phyloP scores from a whole-genome alignment of 192 early-diverging fungal genomes.

The Entomortierella lignicola region DNA sequence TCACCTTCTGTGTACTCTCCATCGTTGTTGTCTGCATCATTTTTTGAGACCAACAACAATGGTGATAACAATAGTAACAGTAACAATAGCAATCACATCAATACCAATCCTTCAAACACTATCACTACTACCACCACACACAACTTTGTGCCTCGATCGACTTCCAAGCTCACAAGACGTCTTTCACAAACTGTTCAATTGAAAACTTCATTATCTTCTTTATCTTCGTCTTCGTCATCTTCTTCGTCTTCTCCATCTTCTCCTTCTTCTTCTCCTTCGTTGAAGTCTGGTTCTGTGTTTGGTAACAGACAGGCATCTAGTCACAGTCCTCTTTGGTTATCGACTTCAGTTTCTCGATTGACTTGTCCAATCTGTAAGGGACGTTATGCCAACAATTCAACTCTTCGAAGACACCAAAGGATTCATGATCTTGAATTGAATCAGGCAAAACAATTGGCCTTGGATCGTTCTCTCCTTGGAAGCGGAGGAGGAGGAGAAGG shows the following conservation, averaged over 20 bases:
- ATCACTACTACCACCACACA: too few relatives aligned
- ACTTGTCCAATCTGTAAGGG: conserved; percentile 31
- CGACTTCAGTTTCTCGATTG: background rate
- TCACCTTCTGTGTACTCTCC: background rate
- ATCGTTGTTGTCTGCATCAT: background rate
- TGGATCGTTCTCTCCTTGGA: background rate
- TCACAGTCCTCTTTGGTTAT: background rate
- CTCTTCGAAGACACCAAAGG: conserved; percentile 31
- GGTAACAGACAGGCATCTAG: background rate
- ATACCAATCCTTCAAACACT: too few relatives aligned
- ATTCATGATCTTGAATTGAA: conserved; percentile 28
- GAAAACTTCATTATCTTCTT: background rate
- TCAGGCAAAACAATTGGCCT: background rate
- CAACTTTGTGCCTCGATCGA: background rate
- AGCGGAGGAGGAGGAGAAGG: too few relatives aligned
- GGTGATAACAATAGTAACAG: too few relatives aligned
- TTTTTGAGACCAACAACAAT: background rate
- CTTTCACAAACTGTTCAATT: background rate
- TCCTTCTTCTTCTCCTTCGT: background rate
- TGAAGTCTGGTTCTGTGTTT: background rate
- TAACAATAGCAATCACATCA: too few relatives aligned
- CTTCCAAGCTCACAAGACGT: background rate
- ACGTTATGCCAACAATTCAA: conserved; percentile 47
- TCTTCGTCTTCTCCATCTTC: background rate
- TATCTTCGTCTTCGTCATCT: background rate